phyloP scores from a whole-genome alignment of 495 filamentous ascomycete species.

The Aspergillus biplanus region DNA sequence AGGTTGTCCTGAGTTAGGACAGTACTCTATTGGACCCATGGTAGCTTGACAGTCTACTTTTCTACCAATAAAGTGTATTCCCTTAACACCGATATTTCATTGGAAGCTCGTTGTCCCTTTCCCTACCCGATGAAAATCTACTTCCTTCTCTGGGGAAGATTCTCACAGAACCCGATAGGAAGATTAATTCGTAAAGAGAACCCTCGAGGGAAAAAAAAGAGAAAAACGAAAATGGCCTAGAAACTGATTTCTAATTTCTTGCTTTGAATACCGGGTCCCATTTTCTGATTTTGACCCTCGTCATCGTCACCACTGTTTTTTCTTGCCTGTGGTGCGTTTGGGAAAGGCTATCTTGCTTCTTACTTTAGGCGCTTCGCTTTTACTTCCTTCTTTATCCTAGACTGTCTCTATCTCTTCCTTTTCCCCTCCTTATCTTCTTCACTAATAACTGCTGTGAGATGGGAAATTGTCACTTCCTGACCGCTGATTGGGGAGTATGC shows the following conservation, averaged over 20 bases:
- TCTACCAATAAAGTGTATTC: conserved; percentile 2
- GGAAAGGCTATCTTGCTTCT: no score
- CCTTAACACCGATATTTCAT: not conserved
- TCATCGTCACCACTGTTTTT: no score
- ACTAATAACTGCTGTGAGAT: not conserved
- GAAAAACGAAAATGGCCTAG: no score
- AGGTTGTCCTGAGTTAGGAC: not conserved
- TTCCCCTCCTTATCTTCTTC: not conserved
- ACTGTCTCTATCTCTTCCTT: not conserved
- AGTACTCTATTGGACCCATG: not conserved
- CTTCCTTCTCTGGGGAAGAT: not conserved
- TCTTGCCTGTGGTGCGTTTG: no score
- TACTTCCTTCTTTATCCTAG: no score
- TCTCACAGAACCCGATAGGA: conserved; percentile 2
- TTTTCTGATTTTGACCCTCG: no score
- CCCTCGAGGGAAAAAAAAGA: not conserved
- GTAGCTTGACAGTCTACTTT: not conserved
- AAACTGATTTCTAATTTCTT: no score
- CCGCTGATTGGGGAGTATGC: conserved; percentile 13
- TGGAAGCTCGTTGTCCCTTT: not conserved
- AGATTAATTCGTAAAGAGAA: not conserved
- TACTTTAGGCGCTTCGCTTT: no score
- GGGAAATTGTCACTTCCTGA: conserved; percentile 6
- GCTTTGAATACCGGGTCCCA: no score
- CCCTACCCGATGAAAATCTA: not conserved